These are phyloP conservation scores for Auricularia sp. DNA, from an alignment of 768 basidiomycete genomes.

Conservation along the genomic window DNA sequence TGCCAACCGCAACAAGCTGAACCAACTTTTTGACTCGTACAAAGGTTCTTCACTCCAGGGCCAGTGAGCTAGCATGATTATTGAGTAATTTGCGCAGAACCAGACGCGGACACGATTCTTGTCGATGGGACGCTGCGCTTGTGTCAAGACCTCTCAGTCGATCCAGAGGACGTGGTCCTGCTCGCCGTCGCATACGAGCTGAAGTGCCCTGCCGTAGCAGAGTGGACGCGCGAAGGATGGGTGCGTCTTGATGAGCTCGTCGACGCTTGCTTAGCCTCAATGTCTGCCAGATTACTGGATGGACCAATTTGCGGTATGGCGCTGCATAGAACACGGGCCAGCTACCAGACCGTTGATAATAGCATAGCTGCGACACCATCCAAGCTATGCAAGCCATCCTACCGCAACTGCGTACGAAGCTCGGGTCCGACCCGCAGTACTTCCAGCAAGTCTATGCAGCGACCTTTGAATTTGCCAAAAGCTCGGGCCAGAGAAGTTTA, in stretches of 20 bases:
- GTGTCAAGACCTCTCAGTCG: slow-evolving; percentile 56
- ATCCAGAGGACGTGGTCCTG: slow-evolving; percentile 75
- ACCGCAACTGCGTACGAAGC: slow-evolving; percentile 42
- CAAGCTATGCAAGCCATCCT: slow-evolving; percentile 48
- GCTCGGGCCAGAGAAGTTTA: slow-evolving; percentile 70
- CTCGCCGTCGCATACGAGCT: slow-evolving; percentile 75
- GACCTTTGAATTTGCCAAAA: slow-evolving; percentile 71
- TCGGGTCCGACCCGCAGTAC: slow-evolving; percentile 55
- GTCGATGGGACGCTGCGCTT: slow-evolving; percentile 60
- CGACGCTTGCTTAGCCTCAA: too few relatives aligned
- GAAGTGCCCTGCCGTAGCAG: slow-evolving; percentile 61
- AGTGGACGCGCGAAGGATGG: slow-evolving; percentile 66
- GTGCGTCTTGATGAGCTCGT: slow-evolving; percentile 10
- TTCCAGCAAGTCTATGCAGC: slow-evolving; percentile 71
- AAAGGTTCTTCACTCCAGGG: slow-evolving; percentile 36
- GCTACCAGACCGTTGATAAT: too few relatives aligned
- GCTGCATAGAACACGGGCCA: too few relatives aligned
- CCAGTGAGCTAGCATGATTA: background rate
- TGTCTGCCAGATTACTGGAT: slow-evolving; percentile 39
- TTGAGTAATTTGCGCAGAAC: slow-evolving; percentile 29
- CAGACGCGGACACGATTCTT: slow-evolving; percentile 50
- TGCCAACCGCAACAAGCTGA: slow-evolving; percentile 37
- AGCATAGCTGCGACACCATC: slow-evolving; percentile 41
- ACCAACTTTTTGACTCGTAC: slow-evolving; percentile 53
- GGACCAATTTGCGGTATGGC: slow-evolving; percentile 60